phyloP scores from a whole-genome alignment of 345 rosid species.

The rapeseed (Brassica napus) region Da-Ae NC_063440.1:14393501-14394000 shows the following conservation, averaged over 20 bases:
- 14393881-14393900: constrained; percentile 26
- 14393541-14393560: background rate
- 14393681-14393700: constrained; percentile 94
- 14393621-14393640: constrained; percentile 10
- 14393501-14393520: background rate
- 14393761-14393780: constrained; percentile 82
- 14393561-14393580: background rate
- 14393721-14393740: constrained; percentile 86
- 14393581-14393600: background rate
- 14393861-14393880: constrained; percentile 79
- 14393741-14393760: constrained; percentile 87
- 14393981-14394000: constrained; percentile 94
- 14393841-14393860: constrained; percentile 92
- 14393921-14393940: background rate
- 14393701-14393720: constrained; percentile 93
- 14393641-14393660: constrained; percentile 21
- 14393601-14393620: background rate
- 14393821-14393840: constrained; percentile 84
- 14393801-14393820: constrained; percentile 90
- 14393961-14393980: constrained; percentile 94
- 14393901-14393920: constrained; percentile 10
- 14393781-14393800: constrained; percentile 88
- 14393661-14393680: constrained; percentile 92
- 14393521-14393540: background rate
- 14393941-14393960: constrained; percentile 33